These are phyloP conservation scores for Sugiyamaella neomexicana DNA, from an alignment of 1,139 yeast species.

Conservation along the genomic window DNA sequence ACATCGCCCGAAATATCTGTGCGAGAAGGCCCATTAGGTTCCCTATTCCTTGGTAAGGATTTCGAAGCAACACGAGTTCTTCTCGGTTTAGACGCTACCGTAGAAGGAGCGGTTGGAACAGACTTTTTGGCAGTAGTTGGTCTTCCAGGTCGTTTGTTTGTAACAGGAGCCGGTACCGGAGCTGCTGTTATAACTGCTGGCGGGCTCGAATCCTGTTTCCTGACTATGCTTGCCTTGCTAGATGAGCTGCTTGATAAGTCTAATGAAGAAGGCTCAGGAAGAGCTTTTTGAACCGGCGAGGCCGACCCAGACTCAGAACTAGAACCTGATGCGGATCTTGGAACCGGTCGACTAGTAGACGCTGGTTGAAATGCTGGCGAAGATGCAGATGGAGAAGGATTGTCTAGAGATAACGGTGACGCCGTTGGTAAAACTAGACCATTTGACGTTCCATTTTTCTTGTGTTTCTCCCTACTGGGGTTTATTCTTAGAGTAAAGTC, in stretches of 20 bases:
- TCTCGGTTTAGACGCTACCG: constrained; percentile 2
- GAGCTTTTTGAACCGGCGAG: not conserved
- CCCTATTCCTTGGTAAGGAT: constrained; percentile 15
- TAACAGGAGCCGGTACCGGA: not conserved
- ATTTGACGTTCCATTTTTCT: constrained; percentile 5
- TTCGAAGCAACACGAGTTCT: constrained; percentile 17
- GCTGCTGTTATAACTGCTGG: not conserved
- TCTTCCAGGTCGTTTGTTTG: constrained; percentile 6
- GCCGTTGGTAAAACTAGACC: constrained; percentile 11
- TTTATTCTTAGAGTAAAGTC: constrained; percentile 35
- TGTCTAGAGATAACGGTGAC: constrained; percentile 1
- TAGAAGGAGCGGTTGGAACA: constrained; percentile 9
- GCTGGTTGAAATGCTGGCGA: not conserved
- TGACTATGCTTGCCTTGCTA: not conserved
- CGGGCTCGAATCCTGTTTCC: not conserved
- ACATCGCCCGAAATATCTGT: constrained; percentile 24
- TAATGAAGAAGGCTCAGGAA: not conserved
- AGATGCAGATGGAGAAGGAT: constrained; percentile 12
- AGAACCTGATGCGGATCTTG: constrained; percentile 6
- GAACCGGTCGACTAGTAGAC: not conserved
- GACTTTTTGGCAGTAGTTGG: constrained; percentile 11
- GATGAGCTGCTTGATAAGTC: not conserved
- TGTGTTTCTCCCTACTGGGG: constrained; percentile 33
- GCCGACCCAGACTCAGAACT: constrained; percentile 13
- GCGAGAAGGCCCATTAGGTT: constrained; percentile 4